These are phyloP conservation scores for Capsicum baccatum DNA, from an alignment of 257 asterid species.

Conservation along the genomic window DNA sequence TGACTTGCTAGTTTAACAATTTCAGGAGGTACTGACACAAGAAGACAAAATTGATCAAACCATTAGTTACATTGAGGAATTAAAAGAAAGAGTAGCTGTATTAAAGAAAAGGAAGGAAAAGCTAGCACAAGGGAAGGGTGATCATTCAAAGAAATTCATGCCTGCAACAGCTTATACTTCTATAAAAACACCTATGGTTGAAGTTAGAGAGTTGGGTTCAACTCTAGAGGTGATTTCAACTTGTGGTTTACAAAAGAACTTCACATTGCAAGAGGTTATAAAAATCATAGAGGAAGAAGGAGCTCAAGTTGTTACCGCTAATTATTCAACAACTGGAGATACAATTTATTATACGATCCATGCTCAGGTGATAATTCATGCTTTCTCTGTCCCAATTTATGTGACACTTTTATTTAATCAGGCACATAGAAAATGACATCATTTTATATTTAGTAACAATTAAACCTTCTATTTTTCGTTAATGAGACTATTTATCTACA, in stretches of 20 bases:
- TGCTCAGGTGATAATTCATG: slow-evolving; percentile 41
- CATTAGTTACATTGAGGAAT: slow-evolving; percentile 36
- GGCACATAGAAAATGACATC: neutral
- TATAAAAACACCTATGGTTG: slow-evolving; percentile 31
- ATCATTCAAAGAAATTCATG: neutral
- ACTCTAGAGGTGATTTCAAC: slow-evolving; percentile 48
- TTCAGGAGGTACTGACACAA: slow-evolving; percentile 44
- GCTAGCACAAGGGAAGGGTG: neutral
- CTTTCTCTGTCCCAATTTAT: neutral
- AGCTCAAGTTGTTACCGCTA: slow-evolving; percentile 43
- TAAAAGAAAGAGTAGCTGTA: slow-evolving; percentile 39
- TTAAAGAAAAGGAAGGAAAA: slow-evolving; percentile 38
- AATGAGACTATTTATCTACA: neutral
- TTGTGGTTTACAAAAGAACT: slow-evolving; percentile 34
- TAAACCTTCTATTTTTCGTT: neutral
- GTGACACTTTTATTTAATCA: neutral
- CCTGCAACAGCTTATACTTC: neutral
- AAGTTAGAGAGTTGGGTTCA: slow-evolving; percentile 40
- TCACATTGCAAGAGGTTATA: slow-evolving; percentile 38
- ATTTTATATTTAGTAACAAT: neutral
- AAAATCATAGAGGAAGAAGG: slow-evolving; percentile 47
- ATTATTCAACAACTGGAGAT: slow-evolving; percentile 29
- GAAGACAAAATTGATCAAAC: slow-evolving; percentile 46
- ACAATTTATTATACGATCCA: slow-evolving; percentile 40
- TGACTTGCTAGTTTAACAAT: neutral